Evolutionary conservation across 805 yeast species (phyloP).

Genomic region (Ogataea degrootiae): DNA sequence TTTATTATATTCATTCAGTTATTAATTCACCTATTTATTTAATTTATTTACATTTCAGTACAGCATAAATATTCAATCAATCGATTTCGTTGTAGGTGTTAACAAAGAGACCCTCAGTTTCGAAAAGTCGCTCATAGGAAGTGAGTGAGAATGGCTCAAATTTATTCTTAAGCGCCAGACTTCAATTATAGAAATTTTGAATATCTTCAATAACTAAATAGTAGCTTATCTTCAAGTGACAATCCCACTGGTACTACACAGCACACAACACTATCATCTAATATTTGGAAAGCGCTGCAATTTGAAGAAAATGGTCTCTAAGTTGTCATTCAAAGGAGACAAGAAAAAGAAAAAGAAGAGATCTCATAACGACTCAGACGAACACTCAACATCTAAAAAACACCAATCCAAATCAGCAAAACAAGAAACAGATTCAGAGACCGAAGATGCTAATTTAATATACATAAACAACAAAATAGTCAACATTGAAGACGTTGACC

Average conservation of each 20-base stretch:
- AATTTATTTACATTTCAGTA: neutral
- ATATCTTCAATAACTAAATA: too few species aligned
- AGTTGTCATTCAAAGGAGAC: conserved; percentile 30
- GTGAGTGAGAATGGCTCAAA: too few species aligned
- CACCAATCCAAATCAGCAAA: neutral
- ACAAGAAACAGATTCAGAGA: neutral
- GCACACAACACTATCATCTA: too few species aligned
- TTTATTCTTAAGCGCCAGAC: too few species aligned
- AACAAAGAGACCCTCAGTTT: too few species aligned
- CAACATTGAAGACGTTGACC: conserved; percentile 15
- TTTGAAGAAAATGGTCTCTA: conserved; percentile 25
- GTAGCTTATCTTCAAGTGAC: neutral
- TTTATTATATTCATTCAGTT: neutral
- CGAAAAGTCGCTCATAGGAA: too few species aligned
- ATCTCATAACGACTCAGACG: neutral
- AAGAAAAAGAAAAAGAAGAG: conserved; percentile 16
- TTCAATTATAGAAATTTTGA: too few species aligned
- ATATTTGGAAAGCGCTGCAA: too few species aligned
- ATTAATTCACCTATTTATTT: neutral
- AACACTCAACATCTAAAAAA: neutral
- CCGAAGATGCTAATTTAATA: conserved; percentile 8
- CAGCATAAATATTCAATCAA: too few species aligned
- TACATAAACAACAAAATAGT: conserved; percentile 21
- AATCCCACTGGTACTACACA: too few species aligned
- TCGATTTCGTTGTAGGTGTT: too few species aligned